A percentile compares a stretch with the other conserved stretches of the same genome.
These are phyloP conservation scores for Kernera saxatilis DNA, from an alignment of 345 rosid genomes.

Conservation along the genomic window DNA sequence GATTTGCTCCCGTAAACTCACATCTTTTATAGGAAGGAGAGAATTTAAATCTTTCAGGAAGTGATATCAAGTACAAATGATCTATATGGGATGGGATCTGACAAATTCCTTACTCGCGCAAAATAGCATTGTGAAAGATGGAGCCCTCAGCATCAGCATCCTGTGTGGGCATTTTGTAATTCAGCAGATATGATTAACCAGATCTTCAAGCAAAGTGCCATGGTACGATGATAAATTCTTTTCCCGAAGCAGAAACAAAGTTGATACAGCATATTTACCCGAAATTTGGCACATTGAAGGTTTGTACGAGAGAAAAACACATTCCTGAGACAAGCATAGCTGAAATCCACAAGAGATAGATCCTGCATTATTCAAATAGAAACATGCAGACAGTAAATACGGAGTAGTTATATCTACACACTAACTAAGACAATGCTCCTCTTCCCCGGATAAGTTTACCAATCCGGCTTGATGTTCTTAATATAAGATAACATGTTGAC, in stretches of 20 bases:
- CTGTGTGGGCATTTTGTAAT: constrained; percentile 35
- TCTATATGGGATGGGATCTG: neutral
- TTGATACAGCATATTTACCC: constrained; percentile 41
- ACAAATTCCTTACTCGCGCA: constrained; percentile 72
- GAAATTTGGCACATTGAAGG: constrained; percentile 79
- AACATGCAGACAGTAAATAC: neutral
- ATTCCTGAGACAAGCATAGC: constrained; percentile 76
- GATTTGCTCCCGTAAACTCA: constrained; percentile 86
- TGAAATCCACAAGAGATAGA: constrained; percentile 77
- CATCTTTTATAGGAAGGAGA: constrained; percentile 66
- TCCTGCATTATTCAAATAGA: constrained; percentile 47
- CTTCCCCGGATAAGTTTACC: neutral
- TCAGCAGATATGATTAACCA: constrained; percentile 4
- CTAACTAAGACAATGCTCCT: neutral
- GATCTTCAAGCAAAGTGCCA: neutral
- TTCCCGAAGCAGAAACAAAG: neutral
- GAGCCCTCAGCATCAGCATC: constrained; percentile 79
- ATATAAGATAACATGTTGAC: neutral
- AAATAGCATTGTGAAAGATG: constrained; percentile 82
- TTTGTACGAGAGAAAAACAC: constrained; percentile 91
- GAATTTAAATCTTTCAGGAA: neutral
- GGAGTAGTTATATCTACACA: neutral
- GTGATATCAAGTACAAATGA: neutral
- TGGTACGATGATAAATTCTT: neutral
- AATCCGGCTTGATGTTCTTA: neutral